These are phyloP conservation scores for Ustilago crameri DNA, from an alignment of 1,284 basidiomycete species.

Conservation along the genomic window DNA sequence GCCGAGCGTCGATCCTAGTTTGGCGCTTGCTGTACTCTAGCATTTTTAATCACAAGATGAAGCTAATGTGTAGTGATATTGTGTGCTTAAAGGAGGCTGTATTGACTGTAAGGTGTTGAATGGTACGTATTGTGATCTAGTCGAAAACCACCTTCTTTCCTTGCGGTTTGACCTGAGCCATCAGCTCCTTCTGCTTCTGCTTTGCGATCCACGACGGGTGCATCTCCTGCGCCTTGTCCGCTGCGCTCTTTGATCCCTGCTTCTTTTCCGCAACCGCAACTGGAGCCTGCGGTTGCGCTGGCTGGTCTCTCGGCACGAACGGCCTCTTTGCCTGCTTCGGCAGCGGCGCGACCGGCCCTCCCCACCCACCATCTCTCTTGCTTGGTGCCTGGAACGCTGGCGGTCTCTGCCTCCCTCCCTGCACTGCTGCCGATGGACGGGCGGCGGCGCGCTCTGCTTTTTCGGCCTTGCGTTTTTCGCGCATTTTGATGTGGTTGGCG, in stretches of 20 bases:
- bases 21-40: not conserved
- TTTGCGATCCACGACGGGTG: constrained; percentile 63
- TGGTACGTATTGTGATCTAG: constrained; percentile 9
- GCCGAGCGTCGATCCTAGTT: constrained; percentile 62
- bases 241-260: not conserved
- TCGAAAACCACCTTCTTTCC: constrained; percentile 62
- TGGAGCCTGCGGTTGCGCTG: not conserved
- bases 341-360: constrained; percentile 23
- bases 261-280: not conserved
- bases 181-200: constrained; percentile 60
- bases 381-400: constrained; percentile 37
- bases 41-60: too few species aligned
- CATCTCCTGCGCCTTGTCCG: constrained; percentile 41
- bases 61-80: too few species aligned
- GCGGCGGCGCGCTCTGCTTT: constrained; percentile 8
- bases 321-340: constrained; percentile 30
- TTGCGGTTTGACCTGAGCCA: constrained; percentile 48
- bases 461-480: constrained; percentile 33
- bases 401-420: constrained; percentile 22
- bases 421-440: not conserved
- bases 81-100: too few species aligned
- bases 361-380: constrained; percentile 40
- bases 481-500: constrained; percentile 81
- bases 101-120: not conserved
- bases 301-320: constrained; percentile 1